Evolutionary conservation across 148 eudicot genomes (phyloP).

Genomic region (Spergularia bocconei): DNA sequence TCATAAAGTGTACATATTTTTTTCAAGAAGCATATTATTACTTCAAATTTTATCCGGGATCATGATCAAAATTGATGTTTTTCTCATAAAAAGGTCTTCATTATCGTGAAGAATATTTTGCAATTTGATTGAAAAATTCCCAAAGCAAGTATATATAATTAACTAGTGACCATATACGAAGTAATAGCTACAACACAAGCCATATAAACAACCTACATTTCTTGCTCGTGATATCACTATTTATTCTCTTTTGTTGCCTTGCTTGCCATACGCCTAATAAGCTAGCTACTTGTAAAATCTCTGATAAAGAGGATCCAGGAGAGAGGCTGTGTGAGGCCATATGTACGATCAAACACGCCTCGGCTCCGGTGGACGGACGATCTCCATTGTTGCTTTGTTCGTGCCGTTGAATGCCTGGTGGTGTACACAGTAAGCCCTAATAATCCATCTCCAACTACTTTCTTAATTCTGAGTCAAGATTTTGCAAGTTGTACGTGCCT

Average conservation of each 20-base stretch:
- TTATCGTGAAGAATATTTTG: slow-evolving; percentile 17
- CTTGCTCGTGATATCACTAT: not conserved
- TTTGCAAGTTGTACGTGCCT: not conserved
- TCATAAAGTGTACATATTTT: too few relatives aligned
- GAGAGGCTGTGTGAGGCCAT: slow-evolving; percentile 38
- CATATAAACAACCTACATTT: slow-evolving; percentile 1
- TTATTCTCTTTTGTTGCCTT: slow-evolving; percentile 4
- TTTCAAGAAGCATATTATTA: too few relatives aligned
- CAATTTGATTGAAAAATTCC: not conserved
- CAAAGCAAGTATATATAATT: not conserved
- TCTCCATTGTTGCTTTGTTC: slow-evolving; percentile 57
- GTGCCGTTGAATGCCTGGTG: slow-evolving; percentile 67
- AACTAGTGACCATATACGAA: not conserved
- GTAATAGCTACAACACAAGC: not conserved
- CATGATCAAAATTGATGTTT: slow-evolving; percentile 15
- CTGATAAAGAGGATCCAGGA: slow-evolving; percentile 11
- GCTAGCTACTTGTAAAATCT: not conserved
- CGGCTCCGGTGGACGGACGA: slow-evolving; percentile 67
- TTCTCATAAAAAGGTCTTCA: slow-evolving; percentile 8
- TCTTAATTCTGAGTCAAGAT: not conserved
- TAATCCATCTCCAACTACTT: not conserved
- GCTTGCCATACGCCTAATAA: not conserved
- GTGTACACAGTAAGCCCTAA: slow-evolving; percentile 52
- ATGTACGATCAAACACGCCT: slow-evolving; percentile 54
- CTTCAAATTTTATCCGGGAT: slow-evolving; percentile 1